Conservation (phyloP, 2,329 filamentous ascomycete genomes). For the Myriosclerotinia curreyana region DNA sequence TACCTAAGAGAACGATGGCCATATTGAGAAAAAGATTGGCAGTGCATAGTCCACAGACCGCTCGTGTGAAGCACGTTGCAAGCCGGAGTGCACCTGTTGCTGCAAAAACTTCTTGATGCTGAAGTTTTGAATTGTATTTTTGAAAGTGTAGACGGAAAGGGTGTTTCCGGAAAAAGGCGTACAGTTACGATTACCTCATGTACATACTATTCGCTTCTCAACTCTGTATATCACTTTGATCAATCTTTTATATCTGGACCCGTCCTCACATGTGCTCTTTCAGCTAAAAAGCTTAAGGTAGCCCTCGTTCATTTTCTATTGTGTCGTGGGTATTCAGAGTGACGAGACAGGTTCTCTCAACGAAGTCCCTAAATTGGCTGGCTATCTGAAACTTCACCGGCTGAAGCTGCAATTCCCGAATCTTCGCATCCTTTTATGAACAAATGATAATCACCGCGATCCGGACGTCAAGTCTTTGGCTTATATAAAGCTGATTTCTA, state of each 20-base stretch:
- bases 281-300: neutral
- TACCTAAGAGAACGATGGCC: conserved; percentile 63
- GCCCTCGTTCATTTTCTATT: neutral
- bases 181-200: conserved; percentile 5
- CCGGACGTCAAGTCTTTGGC: no score
- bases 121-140: neutral
- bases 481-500: no score
- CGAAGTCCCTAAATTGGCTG: no score
- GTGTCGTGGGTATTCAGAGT: neutral
- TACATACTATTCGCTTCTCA: conserved; percentile 10
- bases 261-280: neutral
- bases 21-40: conserved; percentile 48
- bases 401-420: no score
- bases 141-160: neutral
- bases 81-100: neutral
- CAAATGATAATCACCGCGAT: no score
- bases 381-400: no score
- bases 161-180: neutral
- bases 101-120: neutral
- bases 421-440: no score
- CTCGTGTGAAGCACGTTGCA: conserved; percentile 1
- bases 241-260: neutral
- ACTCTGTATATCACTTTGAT: conserved; percentile 9
- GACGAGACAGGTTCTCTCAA: no score
- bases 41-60: conserved; percentile 20